Conservation (phyloP, 139 green algal species). For the Penium margaritaceum region DNA sequence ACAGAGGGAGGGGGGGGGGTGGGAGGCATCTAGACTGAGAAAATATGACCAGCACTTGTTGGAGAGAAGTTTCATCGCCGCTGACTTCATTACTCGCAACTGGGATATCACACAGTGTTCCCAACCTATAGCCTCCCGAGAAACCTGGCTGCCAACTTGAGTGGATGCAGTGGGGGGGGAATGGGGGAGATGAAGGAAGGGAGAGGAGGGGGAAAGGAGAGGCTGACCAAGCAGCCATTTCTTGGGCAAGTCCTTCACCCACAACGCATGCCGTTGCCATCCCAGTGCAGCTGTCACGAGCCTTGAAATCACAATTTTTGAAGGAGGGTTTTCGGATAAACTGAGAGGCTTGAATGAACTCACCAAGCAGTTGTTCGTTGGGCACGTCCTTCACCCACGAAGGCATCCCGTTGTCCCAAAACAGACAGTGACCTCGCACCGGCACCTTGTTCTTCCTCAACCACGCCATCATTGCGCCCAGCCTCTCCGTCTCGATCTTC, state of each 20-base stretch:
- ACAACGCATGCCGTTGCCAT: not conserved
- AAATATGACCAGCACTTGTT: too few relatives aligned
- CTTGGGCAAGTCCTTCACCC: not conserved
- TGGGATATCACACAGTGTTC: too few relatives aligned
- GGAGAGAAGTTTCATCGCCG: too few relatives aligned
- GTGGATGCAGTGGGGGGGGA: too few relatives aligned
- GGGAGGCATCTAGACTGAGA: too few relatives aligned
- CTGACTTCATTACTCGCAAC: too few relatives aligned
- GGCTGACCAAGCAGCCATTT: not conserved
- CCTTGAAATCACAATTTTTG: not conserved
- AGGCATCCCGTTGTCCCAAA: conserved; percentile 35
- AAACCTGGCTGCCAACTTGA: too few relatives aligned
- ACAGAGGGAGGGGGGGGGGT: too few relatives aligned
- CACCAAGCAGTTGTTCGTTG: too few relatives aligned
- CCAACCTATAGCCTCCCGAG: too few relatives aligned
- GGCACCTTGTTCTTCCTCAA: conserved; percentile 12
- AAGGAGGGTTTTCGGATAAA: too few relatives aligned
- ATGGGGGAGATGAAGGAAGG: not conserved
- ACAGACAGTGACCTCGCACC: conserved; percentile 39
- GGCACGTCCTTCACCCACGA: conserved; percentile 22
- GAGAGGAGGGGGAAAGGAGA: not conserved
- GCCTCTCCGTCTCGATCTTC: not conserved
- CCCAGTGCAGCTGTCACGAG: not conserved
- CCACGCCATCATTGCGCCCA: conserved; percentile 24
- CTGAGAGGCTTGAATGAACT: not conserved